Evolutionary conservation across 805 yeast genomes (phyloP), one percentile per base, ranked within the genome.

Genomic region (Maudiozyma saulgeensis): DNA sequence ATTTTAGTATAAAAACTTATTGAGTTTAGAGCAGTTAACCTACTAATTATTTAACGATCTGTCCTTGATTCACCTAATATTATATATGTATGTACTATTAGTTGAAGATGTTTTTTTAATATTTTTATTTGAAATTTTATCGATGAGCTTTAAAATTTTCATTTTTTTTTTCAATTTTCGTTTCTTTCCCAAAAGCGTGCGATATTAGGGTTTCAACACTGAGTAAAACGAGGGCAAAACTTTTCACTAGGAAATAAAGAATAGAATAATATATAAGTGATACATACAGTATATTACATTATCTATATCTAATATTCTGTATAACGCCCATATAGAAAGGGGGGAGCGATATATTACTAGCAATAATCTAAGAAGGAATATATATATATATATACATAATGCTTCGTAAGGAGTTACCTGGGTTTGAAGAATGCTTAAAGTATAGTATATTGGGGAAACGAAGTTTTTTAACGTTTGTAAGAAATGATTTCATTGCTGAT

Each of bases 391-490:
- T 21, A 21, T 21, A 21, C 4, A 41, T 13, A 12, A 32, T 32
- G 40, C 9, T 32, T 19, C 15, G 26, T 2, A 19, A 45, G 18
- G 41, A 45, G 37, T 49, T 56, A 39, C 59, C 58, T 6, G 58
- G 53, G 43, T 56, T 60, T 21, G 47, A 53, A 18, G 53, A 56
- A 42, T 49, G 56, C 28, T 49, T 61, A 15, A 54, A 47, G 26
- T 59, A 53, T 43, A 52, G 58, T 44, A 34, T 59, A 9, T 44
- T 44, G 25, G 55, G 58, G 0, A 39, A 45, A 19, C 57, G 51
- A 39, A 59, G 55, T 41, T 57, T 61, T 21, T 13, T 60, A 2
- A 58, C 56, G 40, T 44, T 59, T 19, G 47, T 46, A 37, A 52
- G 51, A 13, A 43, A 46, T 25, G 48, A 47, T 28, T 47, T 40